Percentiles rank a stretch among this genome's conserved stretches.
Conservation (phyloP, 2,329 filamentous ascomycete genomes). For the Colletotrichum limetticola region DNA sequence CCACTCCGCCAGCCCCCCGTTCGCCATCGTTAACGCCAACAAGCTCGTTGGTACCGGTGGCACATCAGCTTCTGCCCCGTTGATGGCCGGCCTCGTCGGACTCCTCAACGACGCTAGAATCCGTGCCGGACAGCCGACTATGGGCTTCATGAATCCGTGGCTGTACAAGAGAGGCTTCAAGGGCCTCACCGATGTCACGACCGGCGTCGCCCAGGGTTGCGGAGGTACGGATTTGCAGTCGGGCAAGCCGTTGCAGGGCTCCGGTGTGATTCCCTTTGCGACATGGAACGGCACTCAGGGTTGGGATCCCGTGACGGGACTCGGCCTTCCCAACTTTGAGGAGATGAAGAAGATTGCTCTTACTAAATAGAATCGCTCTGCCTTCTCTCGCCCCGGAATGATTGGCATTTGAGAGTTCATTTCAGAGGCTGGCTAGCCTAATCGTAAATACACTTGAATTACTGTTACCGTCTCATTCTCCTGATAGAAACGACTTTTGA, state of each 20-base stretch:
- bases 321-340: conserved; percentile 58
- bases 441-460: not conserved
- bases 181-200: conserved; percentile 49
- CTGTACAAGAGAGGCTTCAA: conserved; percentile 55
- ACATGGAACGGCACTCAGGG: conserved; percentile 48
- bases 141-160: conserved; percentile 73
- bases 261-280: conserved; percentile 41
- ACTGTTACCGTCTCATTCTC: not conserved
- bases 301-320: conserved; percentile 53
- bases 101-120: conserved; percentile 73
- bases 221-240: conserved; percentile 39
- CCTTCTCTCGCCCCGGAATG: not conserved
- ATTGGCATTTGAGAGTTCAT: not conserved
- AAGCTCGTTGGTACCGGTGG: conserved; percentile 37
- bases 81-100: conserved; percentile 71
- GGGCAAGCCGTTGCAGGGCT: conserved; percentile 38
- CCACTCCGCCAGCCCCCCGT: conserved; percentile 51
- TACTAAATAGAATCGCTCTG: conserved; percentile 28
- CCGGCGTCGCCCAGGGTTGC: conserved; percentile 38
- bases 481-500: not conserved
- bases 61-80: conserved; percentile 67
- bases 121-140: conserved; percentile 58
- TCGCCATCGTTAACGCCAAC: conserved; percentile 42
- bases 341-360: conserved; percentile 33
- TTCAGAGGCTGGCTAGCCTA: conserved; percentile 7